Conservation (phyloP, 495 filamentous ascomycete species). For the Saxispiralis lemnorum region DNA sequence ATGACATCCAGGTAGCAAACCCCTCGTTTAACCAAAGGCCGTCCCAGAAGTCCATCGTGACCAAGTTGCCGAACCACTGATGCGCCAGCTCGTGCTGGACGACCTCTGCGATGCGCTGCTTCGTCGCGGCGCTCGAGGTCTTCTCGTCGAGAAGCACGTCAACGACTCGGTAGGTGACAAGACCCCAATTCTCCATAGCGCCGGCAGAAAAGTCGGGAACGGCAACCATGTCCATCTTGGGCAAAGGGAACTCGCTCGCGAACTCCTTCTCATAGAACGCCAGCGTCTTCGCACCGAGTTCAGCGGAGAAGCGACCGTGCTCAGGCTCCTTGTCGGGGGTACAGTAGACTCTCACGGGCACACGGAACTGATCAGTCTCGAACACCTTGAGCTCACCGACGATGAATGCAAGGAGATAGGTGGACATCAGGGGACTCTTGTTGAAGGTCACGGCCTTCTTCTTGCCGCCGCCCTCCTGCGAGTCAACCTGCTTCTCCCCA, state of each 20-base stretch:
- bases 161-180: conserved; percentile 86
- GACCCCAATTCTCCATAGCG: conserved; percentile 98
- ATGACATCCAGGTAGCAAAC: conserved; percentile 75
- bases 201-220: conserved; percentile 87
- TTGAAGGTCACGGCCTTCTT: conserved; percentile 62
- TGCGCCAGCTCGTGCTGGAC: conserved; percentile 96
- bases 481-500: conserved; percentile 42
- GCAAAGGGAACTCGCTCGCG: conserved; percentile 45
- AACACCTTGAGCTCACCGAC: conserved; percentile 60
- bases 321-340: conserved; percentile 46
- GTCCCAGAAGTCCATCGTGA: conserved; percentile 99
- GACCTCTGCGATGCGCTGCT: conserved; percentile 82
- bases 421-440: conserved; percentile 58
- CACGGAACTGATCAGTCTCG: conserved; percentile 55
- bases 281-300: conserved; percentile 48
- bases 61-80: conserved; percentile 97
- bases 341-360: conserved; percentile 55
- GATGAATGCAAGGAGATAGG: conserved; percentile 60
- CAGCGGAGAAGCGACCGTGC: conserved; percentile 50
- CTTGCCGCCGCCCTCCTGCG: conserved; percentile 32
- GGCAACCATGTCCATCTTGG: conserved; percentile 97
- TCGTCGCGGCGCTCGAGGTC: conserved; percentile 74
- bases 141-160: conserved; percentile 86
- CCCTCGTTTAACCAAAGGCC: conserved; percentile 96
- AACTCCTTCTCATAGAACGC: conserved; percentile 66